Conservation (phyloP, 2,329 filamentous ascomycete genomes). For the Zymoseptoria pseudotritici region DNA sequence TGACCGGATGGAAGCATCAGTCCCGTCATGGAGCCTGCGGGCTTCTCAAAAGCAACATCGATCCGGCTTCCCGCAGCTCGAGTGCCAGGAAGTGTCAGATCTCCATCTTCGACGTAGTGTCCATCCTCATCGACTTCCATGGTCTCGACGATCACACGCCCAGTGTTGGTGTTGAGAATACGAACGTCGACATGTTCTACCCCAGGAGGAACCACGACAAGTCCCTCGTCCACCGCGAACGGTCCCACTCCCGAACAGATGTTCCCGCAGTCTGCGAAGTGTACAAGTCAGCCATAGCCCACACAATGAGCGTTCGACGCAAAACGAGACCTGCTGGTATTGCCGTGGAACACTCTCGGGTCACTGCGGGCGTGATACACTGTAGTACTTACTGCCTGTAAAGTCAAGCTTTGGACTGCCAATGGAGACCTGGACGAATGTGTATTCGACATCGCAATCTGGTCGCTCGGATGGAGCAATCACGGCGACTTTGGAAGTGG, state of each 20-base stretch:
- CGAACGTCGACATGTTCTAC: slow-evolving; percentile 14
- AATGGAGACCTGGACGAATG: slow-evolving; percentile 18
- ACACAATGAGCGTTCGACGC: too few relatives aligned
- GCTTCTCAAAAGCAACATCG: slow-evolving; percentile 13
- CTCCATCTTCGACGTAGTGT: slow-evolving; percentile 21
- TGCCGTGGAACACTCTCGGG: too few relatives aligned
- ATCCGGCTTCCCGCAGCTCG: slow-evolving; percentile 13
- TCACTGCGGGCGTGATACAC: too few relatives aligned
- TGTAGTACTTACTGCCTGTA: neutral
- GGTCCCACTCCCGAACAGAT: slow-evolving; percentile 20
- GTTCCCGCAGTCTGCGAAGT: slow-evolving; percentile 19
- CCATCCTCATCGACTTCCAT: slow-evolving; percentile 19
- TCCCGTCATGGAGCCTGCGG: slow-evolving; percentile 18
- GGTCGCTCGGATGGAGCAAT: slow-evolving; percentile 13
- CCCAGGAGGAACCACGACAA: slow-evolving; percentile 15
- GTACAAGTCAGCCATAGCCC: too few relatives aligned
- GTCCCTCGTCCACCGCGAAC: slow-evolving; percentile 20
- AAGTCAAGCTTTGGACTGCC: slow-evolving; percentile 16
- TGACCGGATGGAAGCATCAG: slow-evolving; percentile 14
- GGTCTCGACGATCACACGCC: slow-evolving; percentile 16
- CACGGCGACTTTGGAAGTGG: slow-evolving; percentile 21
- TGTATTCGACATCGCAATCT: slow-evolving; percentile 19
- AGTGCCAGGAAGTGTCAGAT: slow-evolving; percentile 13
- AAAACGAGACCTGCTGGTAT: too few relatives aligned
- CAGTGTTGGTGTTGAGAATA: slow-evolving; percentile 21